Percentiles rank a stretch among this genome's conserved stretches.
Conservation (phyloP, 2,329 filamentous ascomycete species). For the Botrytis paeoniae region DNA sequence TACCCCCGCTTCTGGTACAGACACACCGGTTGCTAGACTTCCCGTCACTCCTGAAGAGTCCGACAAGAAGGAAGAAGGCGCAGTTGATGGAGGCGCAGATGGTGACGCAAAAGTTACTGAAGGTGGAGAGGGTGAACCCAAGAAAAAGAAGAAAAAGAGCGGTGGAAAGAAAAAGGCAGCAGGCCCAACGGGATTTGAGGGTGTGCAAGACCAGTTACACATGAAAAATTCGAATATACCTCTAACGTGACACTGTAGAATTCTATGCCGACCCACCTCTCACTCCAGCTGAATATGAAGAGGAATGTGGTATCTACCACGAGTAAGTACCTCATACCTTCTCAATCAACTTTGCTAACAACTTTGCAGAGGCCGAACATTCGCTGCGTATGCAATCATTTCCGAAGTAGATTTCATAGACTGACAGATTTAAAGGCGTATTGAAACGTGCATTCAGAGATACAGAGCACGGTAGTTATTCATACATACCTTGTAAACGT, state of each 20-base stretch:
- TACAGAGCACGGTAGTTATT: conserved; percentile 54
- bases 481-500: not conserved
- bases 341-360: conserved; percentile 29
- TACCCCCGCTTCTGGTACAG: conserved; percentile 14
- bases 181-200: conserved; percentile 66
- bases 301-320: conserved; percentile 69
- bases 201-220: conserved; percentile 36
- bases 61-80: not conserved
- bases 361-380: conserved; percentile 46
- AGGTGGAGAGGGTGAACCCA: conserved; percentile 1
- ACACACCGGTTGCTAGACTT: conserved; percentile 10
- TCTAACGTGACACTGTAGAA: conserved; percentile 44
- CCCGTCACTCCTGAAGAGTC: conserved; percentile 6
- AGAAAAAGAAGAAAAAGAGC: conserved; percentile 45
- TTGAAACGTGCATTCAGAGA: conserved; percentile 80
- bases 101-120: conserved; percentile 24
- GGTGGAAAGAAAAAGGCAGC: conserved; percentile 37
- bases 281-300: conserved; percentile 62
- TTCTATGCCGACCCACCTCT: conserved; percentile 78
- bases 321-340: conserved; percentile 44
- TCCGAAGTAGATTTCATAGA: conserved; percentile 4
- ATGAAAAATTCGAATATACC: not conserved
- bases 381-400: conserved; percentile 51
- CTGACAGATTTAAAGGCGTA: conserved; percentile 51
- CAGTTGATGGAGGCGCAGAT: conserved; percentile 1